Percentiles rank a stretch among this genome's conserved stretches.
Evolutionary conservation across 2,329 filamentous ascomycete genomes (phyloP).

Genomic region (Grosmannia serpens): DNA sequence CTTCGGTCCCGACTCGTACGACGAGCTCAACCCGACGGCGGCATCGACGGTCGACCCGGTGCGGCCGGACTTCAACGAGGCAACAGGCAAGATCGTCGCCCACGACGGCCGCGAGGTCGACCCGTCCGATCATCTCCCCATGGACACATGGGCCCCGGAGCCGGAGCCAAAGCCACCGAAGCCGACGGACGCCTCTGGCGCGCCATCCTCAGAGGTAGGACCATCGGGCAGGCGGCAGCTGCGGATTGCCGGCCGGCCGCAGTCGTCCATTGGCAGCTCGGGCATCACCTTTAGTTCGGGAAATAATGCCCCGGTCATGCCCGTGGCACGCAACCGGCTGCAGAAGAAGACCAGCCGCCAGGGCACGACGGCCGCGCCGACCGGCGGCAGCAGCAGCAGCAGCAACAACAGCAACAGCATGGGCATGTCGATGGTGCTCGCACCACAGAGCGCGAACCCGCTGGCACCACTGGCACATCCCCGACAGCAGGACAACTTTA

Average conservation of each 20-base stretch:
- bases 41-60: conserved; percentile 23
- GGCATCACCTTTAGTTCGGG: conserved; percentile 22
- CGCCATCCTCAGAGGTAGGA: conserved; percentile 8
- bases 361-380: conserved; percentile 24
- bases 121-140: conserved; percentile 68
- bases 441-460: conserved; percentile 24
- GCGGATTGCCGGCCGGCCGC: conserved; percentile 37
- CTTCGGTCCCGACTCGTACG: conserved; percentile 67
- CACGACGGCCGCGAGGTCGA: conserved; percentile 68
- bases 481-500: conserved; percentile 34
- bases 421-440: not conserved
- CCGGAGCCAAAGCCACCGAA: conserved; percentile 50
- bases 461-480: conserved; percentile 41
- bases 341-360: conserved; percentile 48
- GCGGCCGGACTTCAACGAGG: conserved; percentile 34
- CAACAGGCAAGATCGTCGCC: conserved; percentile 60
- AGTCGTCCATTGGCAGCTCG: conserved; percentile 16
- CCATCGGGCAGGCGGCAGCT: conserved; percentile 37
- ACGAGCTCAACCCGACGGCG: conserved; percentile 53
- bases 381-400: no score
- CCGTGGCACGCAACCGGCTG: conserved; percentile 44
- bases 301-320: conserved; percentile 20
- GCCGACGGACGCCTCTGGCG: conserved; percentile 16
- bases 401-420: conserved; percentile 1
- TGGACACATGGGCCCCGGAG: conserved; percentile 68